Conservation (phyloP, 805 yeast species). For the Isabelozyma rhagii region DNA sequence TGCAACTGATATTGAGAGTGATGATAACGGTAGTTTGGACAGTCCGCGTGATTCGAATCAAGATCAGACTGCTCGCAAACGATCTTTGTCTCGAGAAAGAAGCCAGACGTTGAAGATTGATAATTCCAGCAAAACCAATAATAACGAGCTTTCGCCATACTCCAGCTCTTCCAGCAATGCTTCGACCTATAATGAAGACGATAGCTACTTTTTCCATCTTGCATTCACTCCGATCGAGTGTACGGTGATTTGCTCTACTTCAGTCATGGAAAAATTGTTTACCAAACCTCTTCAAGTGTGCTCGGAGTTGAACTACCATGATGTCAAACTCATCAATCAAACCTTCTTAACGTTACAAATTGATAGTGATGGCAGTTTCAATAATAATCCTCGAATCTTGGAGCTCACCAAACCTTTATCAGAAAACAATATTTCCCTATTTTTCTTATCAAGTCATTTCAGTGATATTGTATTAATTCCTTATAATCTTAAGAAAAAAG, state of each 20-base stretch:
- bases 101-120: conserved; percentile 11
- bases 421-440: conserved; percentile 52
- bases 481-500: conserved; percentile 37
- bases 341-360: conserved; percentile 54
- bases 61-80: not conserved
- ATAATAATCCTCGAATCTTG: conserved; percentile 48
- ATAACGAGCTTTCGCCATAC: not conserved
- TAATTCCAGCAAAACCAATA: conserved; percentile 25
- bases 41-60: conserved; percentile 1
- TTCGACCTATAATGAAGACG: conserved; percentile 20
- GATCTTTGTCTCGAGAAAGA: not conserved
- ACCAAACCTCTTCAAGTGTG: conserved; percentile 35
- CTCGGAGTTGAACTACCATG: conserved; percentile 24
- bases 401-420: conserved; percentile 60
- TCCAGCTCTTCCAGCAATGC: conserved; percentile 5
- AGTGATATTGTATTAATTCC: conserved; percentile 66
- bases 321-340: conserved; percentile 39
- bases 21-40: conserved; percentile 7
- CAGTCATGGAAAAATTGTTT: conserved; percentile 36
- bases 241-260: conserved; percentile 52
- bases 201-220: conserved; percentile 52
- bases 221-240: conserved; percentile 64
- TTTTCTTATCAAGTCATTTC: conserved; percentile 61
- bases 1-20: conserved; percentile 7
- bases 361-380: conserved; percentile 56